These are phyloP conservation scores for Pecoramyces ruminantium DNA, from an alignment of 192 early-diverging fungal genomes.

Conservation along the genomic window DNA sequence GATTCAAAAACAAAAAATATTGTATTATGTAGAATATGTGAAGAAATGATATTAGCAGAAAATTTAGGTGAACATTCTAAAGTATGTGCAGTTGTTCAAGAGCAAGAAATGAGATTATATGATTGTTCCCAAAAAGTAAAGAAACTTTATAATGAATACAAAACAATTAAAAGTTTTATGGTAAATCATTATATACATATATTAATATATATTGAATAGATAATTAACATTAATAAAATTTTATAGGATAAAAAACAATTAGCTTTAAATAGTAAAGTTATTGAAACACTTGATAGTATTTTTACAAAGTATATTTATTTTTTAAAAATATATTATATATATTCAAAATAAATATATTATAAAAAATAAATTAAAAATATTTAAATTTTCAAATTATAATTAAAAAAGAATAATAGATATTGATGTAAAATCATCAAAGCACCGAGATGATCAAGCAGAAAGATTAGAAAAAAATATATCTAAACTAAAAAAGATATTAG, in stretches of 20 bases:
- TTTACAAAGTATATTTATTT: background rate
- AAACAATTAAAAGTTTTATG: background rate
- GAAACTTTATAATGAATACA: background rate
- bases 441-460: background rate
- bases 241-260: background rate
- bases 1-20: background rate
- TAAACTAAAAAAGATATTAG: background rate
- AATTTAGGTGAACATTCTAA: constrained; percentile 63
- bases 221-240: too few relatives aligned
- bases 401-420: background rate
- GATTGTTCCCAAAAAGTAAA: background rate
- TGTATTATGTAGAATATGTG: constrained; percentile 75
- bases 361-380: too few relatives aligned
- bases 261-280: background rate
- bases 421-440: background rate
- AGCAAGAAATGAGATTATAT: constrained; percentile 8
- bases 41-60: constrained; percentile 46
- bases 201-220: too few relatives aligned
- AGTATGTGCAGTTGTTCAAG: constrained; percentile 56
- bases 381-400: too few relatives aligned
- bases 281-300: background rate
- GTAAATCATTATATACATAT: background rate
- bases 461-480: background rate
- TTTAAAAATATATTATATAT: too few relatives aligned
- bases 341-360: too few relatives aligned